Evolutionary conservation across 163 green algal genomes (phyloP), one percentile per base, ranked within the genome.

Genomic region (Prototheca wickerhamii): DNA sequence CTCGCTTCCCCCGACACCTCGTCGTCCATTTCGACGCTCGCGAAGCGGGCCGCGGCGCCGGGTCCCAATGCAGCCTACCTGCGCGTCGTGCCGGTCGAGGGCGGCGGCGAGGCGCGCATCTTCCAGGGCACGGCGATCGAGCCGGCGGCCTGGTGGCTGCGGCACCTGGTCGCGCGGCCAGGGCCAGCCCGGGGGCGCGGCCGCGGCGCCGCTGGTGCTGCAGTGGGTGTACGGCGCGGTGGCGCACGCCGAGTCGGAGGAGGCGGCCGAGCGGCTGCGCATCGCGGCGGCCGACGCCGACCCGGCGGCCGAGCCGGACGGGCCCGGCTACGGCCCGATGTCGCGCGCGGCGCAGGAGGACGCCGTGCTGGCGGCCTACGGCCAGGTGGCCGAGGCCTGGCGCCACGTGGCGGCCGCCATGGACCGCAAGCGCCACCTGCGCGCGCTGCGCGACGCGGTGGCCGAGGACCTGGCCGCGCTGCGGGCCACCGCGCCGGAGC

Each of bases 171-270:
- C 8, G 37, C 37, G 37, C 37, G 37, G n/a, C 37, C 8, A 12
- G 37, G 8, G 12, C 37, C 12, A 8, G 37, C 37, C 8, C 37
- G 37, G 8, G 8, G 37, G 37, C 37, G 37, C 8, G 8, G 37
- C 37, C 37, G 8, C 37, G 37, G 37, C 8, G 37, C 37, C 37
- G 8, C 37, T 44, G 37, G 52, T 87, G 54, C 75, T 90, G 63
- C 77, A 78, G 49, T 91, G 85, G 85, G 69, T 89, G 31, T 91
- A 86, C 35, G 75, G 75, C 53, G 67, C 63, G 25, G 65, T 82
- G 56, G 71, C 63, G 4, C 67, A 74, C 31, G 64, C 58, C 0
- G 25, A 49, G 2, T 3, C 29, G 4, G 29, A 37, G 4, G 30
- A 8, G 23, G 20, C 1, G 31, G 55, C 21, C 31, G 12, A 23